These are phyloP conservation scores for Lecanosticta acicola DNA, from an alignment of 2,329 filamentous ascomycete genomes.

Conservation along the genomic window DNA sequence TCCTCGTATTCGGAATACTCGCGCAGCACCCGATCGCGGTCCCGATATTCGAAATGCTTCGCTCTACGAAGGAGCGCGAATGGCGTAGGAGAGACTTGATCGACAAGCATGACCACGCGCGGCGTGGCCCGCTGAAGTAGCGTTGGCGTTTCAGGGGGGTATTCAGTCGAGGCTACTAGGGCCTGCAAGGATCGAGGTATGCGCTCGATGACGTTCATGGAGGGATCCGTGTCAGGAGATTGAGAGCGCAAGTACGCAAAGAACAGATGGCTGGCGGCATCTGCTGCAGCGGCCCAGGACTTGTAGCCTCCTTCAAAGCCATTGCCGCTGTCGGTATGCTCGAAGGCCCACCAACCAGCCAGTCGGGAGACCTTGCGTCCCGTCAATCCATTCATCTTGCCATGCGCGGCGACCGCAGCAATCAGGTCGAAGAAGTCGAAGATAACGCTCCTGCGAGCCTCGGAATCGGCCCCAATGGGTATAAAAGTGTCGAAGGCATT, in stretches of 20 bases:
- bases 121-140: conserved; percentile 75
- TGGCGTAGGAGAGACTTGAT: conserved; percentile 87
- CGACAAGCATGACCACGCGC: conserved; percentile 94
- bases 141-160: conserved; percentile 73
- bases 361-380: conserved; percentile 90
- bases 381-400: conserved; percentile 86
- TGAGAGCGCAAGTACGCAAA: conserved; percentile 93
- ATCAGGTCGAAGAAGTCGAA: conserved; percentile 95
- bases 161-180: conserved; percentile 85
- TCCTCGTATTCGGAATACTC: conserved; percentile 86
- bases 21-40: conserved; percentile 77
- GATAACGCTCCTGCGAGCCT: conserved; percentile 79
- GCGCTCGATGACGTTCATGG: conserved; percentile 71
- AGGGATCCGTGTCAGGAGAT: conserved; percentile 66
- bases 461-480: conserved; percentile 83
- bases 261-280: conserved; percentile 94
- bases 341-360: conserved; percentile 98
- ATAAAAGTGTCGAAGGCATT: conserved; percentile 97
- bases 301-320: conserved; percentile 95
- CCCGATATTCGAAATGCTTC: conserved; percentile 91
- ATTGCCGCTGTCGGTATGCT: conserved; percentile 76
- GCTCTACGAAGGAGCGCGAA: conserved; percentile 85
- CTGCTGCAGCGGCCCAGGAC: conserved; percentile 81
- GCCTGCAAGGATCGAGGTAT: conserved; percentile 88
- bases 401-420: conserved; percentile 83